A percentile compares a stretch with the other conserved stretches of the same genome.
Evolutionary conservation across 208 protist species (phyloP).

Genomic region (Trypanosoma rangeli): DNA sequence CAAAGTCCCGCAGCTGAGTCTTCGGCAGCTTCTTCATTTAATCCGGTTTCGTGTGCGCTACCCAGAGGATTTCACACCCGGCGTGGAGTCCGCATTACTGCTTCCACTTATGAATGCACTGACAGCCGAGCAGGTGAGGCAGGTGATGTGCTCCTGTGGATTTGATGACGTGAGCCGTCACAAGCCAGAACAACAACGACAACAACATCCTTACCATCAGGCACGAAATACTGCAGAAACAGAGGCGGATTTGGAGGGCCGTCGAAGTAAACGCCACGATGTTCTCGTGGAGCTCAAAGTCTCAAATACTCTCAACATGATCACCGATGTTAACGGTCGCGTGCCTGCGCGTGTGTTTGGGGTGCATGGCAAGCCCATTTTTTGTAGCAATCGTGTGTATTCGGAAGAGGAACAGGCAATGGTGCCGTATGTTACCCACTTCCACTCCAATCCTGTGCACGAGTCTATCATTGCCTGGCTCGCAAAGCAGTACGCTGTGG

Average conservation of each 20-base stretch:
- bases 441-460: constrained; percentile 90
- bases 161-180: constrained; percentile 24
- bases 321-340: not conserved
- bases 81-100: constrained; percentile 59
- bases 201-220: not conserved
- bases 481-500: constrained; percentile 82
- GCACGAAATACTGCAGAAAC: not conserved
- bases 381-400: constrained; percentile 50
- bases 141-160: constrained; percentile 51
- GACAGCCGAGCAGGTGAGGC: constrained; percentile 56
- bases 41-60: constrained; percentile 60
- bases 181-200: constrained; percentile 1
- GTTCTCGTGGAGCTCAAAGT: constrained; percentile 10
- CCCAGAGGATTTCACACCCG: constrained; percentile 46
- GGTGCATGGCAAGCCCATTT: constrained; percentile 39
- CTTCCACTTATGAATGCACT: constrained; percentile 75
- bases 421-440: constrained; percentile 87
- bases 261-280: constrained; percentile 18
- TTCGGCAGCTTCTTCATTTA: constrained; percentile 72
- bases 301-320: not conserved
- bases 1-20: constrained; percentile 71
- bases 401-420: constrained; percentile 65
- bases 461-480: constrained; percentile 83
- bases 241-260: not conserved
- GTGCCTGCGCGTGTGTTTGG: constrained; percentile 33